Percentiles rank a stretch among this genome's conserved stretches.
These are phyloP conservation scores for Magnolia officinalis DNA, from an alignment of 164 flowering plant genomes.

Conservation along the genomic window DNA sequence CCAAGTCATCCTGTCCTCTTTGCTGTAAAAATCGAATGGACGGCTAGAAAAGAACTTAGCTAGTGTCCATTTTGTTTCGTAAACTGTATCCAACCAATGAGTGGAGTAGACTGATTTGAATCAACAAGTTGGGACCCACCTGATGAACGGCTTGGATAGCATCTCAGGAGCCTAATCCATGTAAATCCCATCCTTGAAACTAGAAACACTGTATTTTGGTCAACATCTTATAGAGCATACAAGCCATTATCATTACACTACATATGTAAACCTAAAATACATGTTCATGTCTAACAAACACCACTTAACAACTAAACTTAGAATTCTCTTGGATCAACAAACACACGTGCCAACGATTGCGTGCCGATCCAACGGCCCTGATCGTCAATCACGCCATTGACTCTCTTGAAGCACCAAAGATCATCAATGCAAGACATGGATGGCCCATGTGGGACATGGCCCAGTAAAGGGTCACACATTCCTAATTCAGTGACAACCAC, in stretches of 20 bases:
- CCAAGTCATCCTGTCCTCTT: too few species aligned
- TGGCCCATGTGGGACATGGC: conserved; percentile 28
- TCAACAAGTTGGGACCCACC: too few species aligned
- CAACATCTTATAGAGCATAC: not conserved
- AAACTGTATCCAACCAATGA: too few species aligned
- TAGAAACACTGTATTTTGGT: not conserved
- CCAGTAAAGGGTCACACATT: conserved; percentile 37
- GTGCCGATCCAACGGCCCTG: conserved; percentile 6
- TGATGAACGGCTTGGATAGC: too few species aligned
- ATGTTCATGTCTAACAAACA: not conserved
- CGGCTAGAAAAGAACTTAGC: too few species aligned
- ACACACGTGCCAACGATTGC: conserved; percentile 28
- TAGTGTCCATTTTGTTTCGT: too few species aligned
- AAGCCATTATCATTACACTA: not conserved
- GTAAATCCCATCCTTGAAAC: not conserved
- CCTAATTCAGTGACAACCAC: conserved; percentile 42
- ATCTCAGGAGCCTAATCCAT: not conserved
- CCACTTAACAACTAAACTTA: conserved; percentile 16
- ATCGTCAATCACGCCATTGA: conserved; percentile 13
- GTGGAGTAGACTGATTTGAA: too few species aligned
- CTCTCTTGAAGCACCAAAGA: conserved; percentile 42
- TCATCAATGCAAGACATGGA: conserved; percentile 38
- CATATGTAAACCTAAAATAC: not conserved
- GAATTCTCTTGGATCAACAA: conserved; percentile 60
- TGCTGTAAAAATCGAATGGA: too few species aligned